phyloP scores from a whole-genome alignment of 495 filamentous ascomycete genomes.

The Hypoxylon intermedium region DNA sequence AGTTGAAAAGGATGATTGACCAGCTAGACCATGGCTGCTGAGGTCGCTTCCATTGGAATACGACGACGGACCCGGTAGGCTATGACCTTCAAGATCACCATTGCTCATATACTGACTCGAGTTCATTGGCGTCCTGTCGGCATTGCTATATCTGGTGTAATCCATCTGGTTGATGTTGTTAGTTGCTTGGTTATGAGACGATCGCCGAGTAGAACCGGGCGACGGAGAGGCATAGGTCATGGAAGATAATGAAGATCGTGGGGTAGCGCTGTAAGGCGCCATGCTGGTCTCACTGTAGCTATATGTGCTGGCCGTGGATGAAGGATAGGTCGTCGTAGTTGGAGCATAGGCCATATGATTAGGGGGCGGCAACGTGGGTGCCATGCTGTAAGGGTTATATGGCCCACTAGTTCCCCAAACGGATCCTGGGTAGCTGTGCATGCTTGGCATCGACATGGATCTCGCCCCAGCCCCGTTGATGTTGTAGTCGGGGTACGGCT shows the following conservation, averaged over 20 bases:
- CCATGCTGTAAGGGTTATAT: constrained; percentile 9
- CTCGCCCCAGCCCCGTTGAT: constrained; percentile 12
- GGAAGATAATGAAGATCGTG: background rate
- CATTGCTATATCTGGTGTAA: background rate
- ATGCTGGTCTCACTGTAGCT: constrained; percentile 3
- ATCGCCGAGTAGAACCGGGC: background rate
- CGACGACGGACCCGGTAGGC: constrained; percentile 2
- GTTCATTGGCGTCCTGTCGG: background rate
- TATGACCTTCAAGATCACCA: constrained; percentile 9
- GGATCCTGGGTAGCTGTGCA: constrained; percentile 2
- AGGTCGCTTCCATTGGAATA: constrained; percentile 27
- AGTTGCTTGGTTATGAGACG: constrained; percentile 6
- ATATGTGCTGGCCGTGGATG: background rate
- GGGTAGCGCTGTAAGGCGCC: background rate
- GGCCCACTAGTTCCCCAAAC: background rate
- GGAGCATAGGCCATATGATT: too few relatives aligned
- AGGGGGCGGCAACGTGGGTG: constrained; percentile 9
- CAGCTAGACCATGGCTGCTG: too few relatives aligned
- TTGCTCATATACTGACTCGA: constrained; percentile 14
- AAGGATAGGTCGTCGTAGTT: background rate
- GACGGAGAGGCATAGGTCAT: background rate
- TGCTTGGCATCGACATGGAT: constrained; percentile 26
- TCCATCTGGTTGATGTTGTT: constrained; percentile 6
- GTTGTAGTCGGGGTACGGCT: background rate
- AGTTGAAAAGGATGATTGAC: constrained; percentile 11